phyloP scores from a whole-genome alignment of 805 yeast genomes.

The Saccharomycopsis babjevae region DNA sequence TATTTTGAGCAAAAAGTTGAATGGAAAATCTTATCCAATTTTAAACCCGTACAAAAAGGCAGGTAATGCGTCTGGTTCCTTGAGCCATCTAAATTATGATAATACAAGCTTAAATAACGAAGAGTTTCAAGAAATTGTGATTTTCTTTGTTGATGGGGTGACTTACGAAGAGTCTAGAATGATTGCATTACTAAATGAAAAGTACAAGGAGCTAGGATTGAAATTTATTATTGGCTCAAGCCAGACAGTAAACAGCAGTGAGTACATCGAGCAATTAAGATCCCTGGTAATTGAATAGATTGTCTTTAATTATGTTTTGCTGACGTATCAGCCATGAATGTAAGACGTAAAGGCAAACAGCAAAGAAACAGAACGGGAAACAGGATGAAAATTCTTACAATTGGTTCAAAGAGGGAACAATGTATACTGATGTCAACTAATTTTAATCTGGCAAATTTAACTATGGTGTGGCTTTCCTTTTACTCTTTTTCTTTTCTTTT shows the following conservation, averaged over 20 bases:
- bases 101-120: slow-evolving; percentile 21
- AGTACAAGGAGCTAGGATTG: slow-evolving; percentile 33
- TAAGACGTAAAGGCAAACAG: no score
- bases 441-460: no score
- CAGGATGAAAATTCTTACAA: no score
- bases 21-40: slow-evolving; percentile 33
- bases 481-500: no score
- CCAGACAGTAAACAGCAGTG: slow-evolving; percentile 37
- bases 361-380: no score
- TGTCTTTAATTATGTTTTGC: neutral
- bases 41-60: slow-evolving; percentile 28
- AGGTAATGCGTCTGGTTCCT: slow-evolving; percentile 22
- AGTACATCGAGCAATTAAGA: slow-evolving; percentile 24
- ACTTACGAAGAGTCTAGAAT: slow-evolving; percentile 89
- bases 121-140: slow-evolving; percentile 53
- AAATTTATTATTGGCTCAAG: slow-evolving; percentile 80
- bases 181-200: slow-evolving; percentile 56
- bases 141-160: slow-evolving; percentile 76
- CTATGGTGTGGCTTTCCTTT: no score
- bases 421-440: no score
- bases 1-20: slow-evolving; percentile 33
- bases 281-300: neutral
- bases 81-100: slow-evolving; percentile 1
- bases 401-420: no score
- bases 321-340: no score